A percentile compares a stretch with the other conserved stretches of the same genome.
Conservation (phyloP, 1,284 basidiomycete species). For the Kalmanozyma brasiliensis region DNA sequence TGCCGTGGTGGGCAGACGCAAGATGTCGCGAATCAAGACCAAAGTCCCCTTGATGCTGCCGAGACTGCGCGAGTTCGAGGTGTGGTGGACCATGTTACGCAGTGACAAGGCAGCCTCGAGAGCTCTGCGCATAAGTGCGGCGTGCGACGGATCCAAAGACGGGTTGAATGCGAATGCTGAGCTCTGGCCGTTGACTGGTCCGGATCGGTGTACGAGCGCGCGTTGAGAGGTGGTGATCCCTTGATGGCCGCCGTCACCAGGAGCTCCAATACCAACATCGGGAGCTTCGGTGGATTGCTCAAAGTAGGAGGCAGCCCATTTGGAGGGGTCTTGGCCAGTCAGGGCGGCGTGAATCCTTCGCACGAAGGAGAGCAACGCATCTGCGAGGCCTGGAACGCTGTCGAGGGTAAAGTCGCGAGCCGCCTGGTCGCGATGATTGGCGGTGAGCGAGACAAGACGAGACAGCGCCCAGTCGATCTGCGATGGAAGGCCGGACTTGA, state of each 20-base stretch:
- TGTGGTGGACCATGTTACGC: conserved; percentile 48
- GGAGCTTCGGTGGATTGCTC: conserved; percentile 41
- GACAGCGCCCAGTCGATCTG: conserved; percentile 65
- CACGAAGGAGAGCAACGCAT: conserved; percentile 53
- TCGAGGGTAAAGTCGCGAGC: conserved; percentile 45
- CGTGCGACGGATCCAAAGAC: conserved; percentile 29
- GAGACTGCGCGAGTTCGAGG: conserved; percentile 42
- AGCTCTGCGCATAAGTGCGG: conserved; percentile 54
- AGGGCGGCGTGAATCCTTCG: conserved; percentile 50
- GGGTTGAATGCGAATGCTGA: conserved; percentile 14
- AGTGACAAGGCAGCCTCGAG: conserved; percentile 55
- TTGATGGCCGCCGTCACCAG: conserved; percentile 41
- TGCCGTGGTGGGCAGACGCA: conserved; percentile 26
- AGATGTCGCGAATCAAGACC: conserved; percentile 42
- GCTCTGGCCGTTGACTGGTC: background rate
- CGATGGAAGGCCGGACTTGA: conserved; percentile 60
- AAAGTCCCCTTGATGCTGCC: conserved; percentile 28
- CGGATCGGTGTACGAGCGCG: background rate
- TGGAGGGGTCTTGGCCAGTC: conserved; percentile 30
- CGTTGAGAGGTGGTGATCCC: conserved; percentile 12
- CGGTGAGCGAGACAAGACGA: conserved; percentile 46
- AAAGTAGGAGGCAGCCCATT: conserved; percentile 53
- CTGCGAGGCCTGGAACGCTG: conserved; percentile 55
- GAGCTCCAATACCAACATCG: conserved; percentile 54
- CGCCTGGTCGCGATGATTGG: conserved; percentile 26